Evolutionary conservation across 2,329 filamentous ascomycete species (phyloP).

Genomic region (Ceratocystis variospora): DNA sequence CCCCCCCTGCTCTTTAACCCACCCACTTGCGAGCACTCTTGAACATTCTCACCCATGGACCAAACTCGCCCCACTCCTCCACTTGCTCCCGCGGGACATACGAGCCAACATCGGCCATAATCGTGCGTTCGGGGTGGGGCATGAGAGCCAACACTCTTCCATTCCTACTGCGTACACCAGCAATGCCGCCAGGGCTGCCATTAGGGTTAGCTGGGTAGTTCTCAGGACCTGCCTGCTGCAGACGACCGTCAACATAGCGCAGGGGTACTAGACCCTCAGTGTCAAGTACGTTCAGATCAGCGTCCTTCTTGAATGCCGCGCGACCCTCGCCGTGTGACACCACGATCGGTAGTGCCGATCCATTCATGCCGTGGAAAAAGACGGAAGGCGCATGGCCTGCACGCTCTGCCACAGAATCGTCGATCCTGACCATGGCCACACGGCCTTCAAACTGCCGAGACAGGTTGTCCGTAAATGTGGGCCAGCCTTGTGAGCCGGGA

Average conservation of each 20-base stretch:
- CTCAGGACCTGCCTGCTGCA: conserved; percentile 53
- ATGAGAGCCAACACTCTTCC: conserved; percentile 78
- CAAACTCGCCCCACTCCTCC: conserved; percentile 63
- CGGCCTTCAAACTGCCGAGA: conserved; percentile 85
- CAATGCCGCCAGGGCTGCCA: conserved; percentile 68
- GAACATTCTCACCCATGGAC: conserved; percentile 78
- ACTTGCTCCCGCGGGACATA: conserved; percentile 48
- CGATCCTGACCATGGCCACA: conserved; percentile 66
- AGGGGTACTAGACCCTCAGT: conserved; percentile 53
- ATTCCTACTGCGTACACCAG: conserved; percentile 62
- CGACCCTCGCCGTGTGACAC: conserved; percentile 87
- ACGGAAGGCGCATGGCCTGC: conserved; percentile 45
- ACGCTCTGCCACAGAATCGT: conserved; percentile 23
- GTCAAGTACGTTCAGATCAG: conserved; percentile 32
- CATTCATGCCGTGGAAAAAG: conserved; percentile 80
- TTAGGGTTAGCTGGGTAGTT: conserved; percentile 80
- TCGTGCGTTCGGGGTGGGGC: conserved; percentile 86
- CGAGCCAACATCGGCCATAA: conserved; percentile 64
- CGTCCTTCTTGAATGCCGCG: conserved; percentile 51
- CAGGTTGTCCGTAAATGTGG: conserved; percentile 70
- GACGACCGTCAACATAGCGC: conserved; percentile 70
- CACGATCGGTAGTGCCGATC: conserved; percentile 68
- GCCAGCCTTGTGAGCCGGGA: conserved; percentile 72
- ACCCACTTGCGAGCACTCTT: conserved; percentile 81
- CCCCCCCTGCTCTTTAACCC: conserved; percentile 32